Conservation (phyloP, 257 asterid species). For the Nemophila menziesii region DNA sequence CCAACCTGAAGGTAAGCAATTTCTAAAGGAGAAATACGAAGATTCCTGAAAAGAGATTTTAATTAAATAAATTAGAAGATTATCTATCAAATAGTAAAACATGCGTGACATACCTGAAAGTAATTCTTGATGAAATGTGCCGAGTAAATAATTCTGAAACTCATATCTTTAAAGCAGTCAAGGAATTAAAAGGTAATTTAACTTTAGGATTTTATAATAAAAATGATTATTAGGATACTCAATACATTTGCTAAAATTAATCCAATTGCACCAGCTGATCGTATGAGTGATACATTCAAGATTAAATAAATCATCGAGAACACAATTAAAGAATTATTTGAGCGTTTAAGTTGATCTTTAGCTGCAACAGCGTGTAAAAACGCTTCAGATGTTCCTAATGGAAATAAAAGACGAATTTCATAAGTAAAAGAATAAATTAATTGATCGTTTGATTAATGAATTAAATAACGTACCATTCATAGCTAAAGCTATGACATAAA, state of each 20-base stretch:
- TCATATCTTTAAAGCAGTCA: slow-evolving; percentile 64
- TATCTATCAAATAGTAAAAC: slow-evolving; percentile 3
- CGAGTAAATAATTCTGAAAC: slow-evolving; percentile 68
- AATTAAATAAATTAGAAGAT: slow-evolving; percentile 3
- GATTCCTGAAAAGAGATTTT: slow-evolving; percentile 38
- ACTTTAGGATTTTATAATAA: neutral
- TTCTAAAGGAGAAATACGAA: slow-evolving; percentile 54
- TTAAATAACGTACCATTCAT: slow-evolving; percentile 61
- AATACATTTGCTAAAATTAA: slow-evolving; percentile 75
- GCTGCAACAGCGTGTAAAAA: slow-evolving; percentile 94
- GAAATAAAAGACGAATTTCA: neutral
- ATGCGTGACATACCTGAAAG: slow-evolving; percentile 52
- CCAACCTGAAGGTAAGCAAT: slow-evolving; percentile 80
- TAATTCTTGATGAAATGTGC: slow-evolving; percentile 62
- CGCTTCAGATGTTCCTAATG: slow-evolving; percentile 90
- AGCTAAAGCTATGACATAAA: slow-evolving; percentile 75
- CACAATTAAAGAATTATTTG: slow-evolving; percentile 59
- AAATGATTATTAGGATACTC: slow-evolving; percentile 57
- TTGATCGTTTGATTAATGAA: neutral
- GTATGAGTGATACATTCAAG: slow-evolving; percentile 61
- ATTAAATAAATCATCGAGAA: slow-evolving; percentile 67
- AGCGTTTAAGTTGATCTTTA: slow-evolving; percentile 62
- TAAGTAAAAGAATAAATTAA: neutral
- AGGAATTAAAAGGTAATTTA: slow-evolving; percentile 21
- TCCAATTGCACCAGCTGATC: slow-evolving; percentile 82